These are phyloP conservation scores for Bretschneidera sinensis DNA, from an alignment of 345 rosid species.

Conservation along the genomic window DNA sequence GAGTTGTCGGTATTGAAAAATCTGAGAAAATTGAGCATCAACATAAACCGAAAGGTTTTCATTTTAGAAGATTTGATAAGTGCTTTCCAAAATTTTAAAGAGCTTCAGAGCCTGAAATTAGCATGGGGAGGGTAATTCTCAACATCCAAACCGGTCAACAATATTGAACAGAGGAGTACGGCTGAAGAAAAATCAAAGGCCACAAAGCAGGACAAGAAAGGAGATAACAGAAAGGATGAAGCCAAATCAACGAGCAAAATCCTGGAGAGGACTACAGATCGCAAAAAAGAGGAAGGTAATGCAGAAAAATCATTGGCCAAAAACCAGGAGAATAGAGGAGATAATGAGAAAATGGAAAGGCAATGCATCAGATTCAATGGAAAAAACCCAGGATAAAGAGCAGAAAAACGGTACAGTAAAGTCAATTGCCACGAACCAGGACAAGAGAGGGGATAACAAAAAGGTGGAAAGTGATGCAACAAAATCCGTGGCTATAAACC, in stretches of 20 bases:
- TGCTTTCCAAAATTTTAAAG: not conserved
- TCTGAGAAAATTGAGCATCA: slow-evolving; percentile 39
- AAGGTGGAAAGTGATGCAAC: not conserved
- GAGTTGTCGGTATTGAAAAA: slow-evolving; percentile 16
- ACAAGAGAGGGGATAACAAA: not conserved
- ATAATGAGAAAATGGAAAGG: not conserved
- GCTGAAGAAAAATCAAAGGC: not conserved
- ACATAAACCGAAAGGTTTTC: slow-evolving; percentile 11
- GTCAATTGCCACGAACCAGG: not conserved
- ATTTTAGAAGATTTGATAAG: not conserved
- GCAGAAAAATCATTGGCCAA: not conserved
- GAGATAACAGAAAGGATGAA: not conserved
- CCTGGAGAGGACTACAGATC: not conserved
- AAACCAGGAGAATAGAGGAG: not conserved
- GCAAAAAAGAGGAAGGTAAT: not conserved
- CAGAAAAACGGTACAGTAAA: not conserved
- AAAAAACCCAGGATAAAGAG: not conserved
- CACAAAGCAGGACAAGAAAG: not conserved
- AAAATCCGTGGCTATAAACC: not conserved
- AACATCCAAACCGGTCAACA: not conserved
- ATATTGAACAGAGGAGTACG: not conserved
- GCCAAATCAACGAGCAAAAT: not conserved
- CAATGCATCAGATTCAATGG: not conserved
- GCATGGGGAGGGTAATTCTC: slow-evolving; percentile 30
- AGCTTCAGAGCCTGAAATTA: slow-evolving; percentile 28